These are phyloP conservation scores for Protomyces inouyei DNA, from an alignment of 1,139 yeast species.

Conservation along the genomic window DNA sequence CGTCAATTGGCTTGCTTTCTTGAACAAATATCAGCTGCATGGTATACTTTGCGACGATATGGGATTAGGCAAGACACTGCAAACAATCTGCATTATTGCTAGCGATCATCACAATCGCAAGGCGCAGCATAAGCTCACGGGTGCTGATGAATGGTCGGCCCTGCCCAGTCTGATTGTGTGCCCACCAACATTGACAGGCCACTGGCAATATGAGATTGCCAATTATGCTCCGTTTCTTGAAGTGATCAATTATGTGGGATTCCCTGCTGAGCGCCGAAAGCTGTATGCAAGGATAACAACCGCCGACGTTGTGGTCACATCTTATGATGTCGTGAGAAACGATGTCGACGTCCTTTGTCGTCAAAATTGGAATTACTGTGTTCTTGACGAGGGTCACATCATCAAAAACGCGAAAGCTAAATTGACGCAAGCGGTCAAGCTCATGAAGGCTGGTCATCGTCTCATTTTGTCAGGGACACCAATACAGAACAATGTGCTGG, in stretches of 20 bases:
- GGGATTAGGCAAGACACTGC: constrained; percentile 97
- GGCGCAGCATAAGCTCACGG: constrained; percentile 56
- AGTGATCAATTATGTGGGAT: constrained; percentile 84
- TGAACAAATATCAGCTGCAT: constrained; percentile 90
- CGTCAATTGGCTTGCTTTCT: constrained; percentile 94
- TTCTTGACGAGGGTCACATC: constrained; percentile 95
- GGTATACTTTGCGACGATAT: constrained; percentile 98
- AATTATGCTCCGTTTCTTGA: constrained; percentile 86
- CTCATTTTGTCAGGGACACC: constrained; percentile 95
- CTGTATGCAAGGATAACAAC: constrained; percentile 52
- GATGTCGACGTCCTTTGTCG: constrained; percentile 63
- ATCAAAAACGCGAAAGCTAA: constrained; percentile 89
- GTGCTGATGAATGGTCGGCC: constrained; percentile 62
- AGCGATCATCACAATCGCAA: constrained; percentile 88
- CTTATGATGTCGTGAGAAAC: constrained; percentile 93
- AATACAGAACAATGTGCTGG: constrained; percentile 92
- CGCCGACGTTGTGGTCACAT: constrained; percentile 83
- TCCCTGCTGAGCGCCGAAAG: constrained; percentile 66
- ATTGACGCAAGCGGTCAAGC: constrained; percentile 80
- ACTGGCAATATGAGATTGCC: constrained; percentile 94
- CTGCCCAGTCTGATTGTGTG: constrained; percentile 84
- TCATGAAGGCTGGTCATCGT: constrained; percentile 78
- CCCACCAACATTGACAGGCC: constrained; percentile 97
- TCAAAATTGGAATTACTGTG: constrained; percentile 85
- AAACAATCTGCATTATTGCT: constrained; percentile 93